Evolutionary conservation across 2,329 filamentous ascomycete genomes (phyloP), one percentile per base, ranked within the genome.

Genomic region (Lojkania enalia): DNA sequence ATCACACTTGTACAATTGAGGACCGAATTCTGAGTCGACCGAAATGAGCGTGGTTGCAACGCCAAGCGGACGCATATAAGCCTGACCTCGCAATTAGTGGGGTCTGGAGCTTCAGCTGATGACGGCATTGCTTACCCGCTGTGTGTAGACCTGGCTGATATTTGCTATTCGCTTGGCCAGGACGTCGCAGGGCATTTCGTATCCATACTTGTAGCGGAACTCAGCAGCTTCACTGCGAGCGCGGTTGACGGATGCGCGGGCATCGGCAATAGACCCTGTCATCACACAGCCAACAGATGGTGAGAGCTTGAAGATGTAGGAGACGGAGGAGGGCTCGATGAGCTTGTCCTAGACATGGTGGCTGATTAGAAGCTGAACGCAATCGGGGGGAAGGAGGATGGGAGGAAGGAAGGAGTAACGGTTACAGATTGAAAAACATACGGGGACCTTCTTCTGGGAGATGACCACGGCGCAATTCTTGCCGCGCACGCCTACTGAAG

Each of bases 371-470:
- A 29, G 48, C 42, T 37, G 47, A 33, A 9, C 2, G 12, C 11
- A 16, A 31, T 15, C 25, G 11, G 32, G 12, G 20, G 21, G n/a
- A 16, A 14, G 9, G 39, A 13, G 40, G 19, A 35, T 7, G 14
- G 9, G 2, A 39, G 36, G 25, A n/a, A n/a, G n/a, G n/a, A n/a
- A n/a, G n/a, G n/a, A n/a, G n/a, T n/a, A n/a, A n/a, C n/a, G n/a
- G n/a, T n/a, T n/a, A n/a, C n/a, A n/a, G n/a, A n/a, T n/a, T 20
- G 19, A 39, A 33, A 35, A 44, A 75, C 91, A 58, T 87, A 96
- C 92, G 48, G 94, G 92, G 60, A 99, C 94, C 78, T 99, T 99
- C 85, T 99, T 99, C 77, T 99, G 94, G 52, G 94, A 97, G 71
- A 99, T 78, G 41, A 99, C 89, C 33, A 99, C 94, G 23, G 94